Percentiles rank a stretch among this genome's conserved stretches.
Evolutionary conservation across 345 rosid species (phyloP).

Genomic region (Dovyalis caffra): DNA sequence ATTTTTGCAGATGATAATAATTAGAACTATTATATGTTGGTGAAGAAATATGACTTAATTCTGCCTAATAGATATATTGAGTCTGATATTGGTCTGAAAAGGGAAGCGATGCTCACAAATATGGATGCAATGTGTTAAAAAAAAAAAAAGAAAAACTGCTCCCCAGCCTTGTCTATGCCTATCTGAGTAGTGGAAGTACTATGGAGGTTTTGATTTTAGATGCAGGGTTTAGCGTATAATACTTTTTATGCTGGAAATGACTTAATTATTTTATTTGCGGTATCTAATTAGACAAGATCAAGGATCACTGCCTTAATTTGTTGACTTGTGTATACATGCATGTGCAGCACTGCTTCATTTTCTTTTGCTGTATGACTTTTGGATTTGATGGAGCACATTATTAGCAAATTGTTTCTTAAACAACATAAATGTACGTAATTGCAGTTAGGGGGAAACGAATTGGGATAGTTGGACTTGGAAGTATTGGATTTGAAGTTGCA

Average conservation of each 20-base stretch:
- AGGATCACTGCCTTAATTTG: not conserved
- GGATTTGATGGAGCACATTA: not conserved
- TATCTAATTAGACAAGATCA: not conserved
- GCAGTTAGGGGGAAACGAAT: conserved; percentile 21
- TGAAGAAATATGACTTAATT: not conserved
- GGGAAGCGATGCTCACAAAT: not conserved
- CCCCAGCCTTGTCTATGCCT: not conserved
- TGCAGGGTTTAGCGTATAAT: not conserved
- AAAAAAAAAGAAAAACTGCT: not conserved
- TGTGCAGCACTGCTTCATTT: not conserved
- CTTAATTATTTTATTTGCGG: not conserved
- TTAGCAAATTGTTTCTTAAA: not conserved
- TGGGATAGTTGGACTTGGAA: conserved; percentile 27
- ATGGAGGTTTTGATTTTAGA: not conserved
- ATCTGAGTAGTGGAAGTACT: not conserved
- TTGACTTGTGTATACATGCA: not conserved
- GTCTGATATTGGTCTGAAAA: not conserved
- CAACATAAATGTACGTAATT: not conserved
- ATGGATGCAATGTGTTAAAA: not conserved
- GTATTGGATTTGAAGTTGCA: conserved; percentile 15
- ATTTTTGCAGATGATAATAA: not conserved
- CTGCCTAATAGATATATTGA: not conserved
- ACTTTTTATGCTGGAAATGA: not conserved
- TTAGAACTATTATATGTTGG: not conserved
- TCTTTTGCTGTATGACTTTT: not conserved